Percentiles rank a stretch among this genome's conserved stretches.
phyloP scores from a whole-genome alignment of 352 stramenopile species.

The Pythium brassicae region DNA sequence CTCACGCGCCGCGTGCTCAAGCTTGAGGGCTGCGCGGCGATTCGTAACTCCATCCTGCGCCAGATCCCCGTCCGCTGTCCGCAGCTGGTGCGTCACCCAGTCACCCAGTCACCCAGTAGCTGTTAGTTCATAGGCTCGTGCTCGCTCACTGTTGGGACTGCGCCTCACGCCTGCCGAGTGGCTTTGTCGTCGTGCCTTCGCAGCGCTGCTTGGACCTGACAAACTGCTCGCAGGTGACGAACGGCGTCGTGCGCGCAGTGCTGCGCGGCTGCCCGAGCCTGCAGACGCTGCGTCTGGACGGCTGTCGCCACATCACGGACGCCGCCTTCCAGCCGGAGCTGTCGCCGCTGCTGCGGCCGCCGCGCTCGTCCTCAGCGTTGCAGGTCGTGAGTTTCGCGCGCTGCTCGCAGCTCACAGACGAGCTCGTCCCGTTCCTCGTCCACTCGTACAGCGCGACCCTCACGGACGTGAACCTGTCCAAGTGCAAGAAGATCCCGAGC shows the following conservation, averaged over 20 bases:
- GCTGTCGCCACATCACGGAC: slow-evolving; percentile 84
- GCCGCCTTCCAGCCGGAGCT: slow-evolving; percentile 83
- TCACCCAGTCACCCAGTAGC: no score
- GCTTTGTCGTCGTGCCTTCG: background rate
- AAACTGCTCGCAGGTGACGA: slow-evolving; percentile 85
- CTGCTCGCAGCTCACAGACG: slow-evolving; percentile 76
- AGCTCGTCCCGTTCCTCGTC: slow-evolving; percentile 75
- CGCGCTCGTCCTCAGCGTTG: slow-evolving; percentile 71
- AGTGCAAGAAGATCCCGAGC: slow-evolving; percentile 80
- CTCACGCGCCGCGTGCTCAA: slow-evolving; percentile 66
- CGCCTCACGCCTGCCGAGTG: no score
- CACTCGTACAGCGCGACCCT: slow-evolving; percentile 66
- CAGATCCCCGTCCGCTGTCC: slow-evolving; percentile 84
- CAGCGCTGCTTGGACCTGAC: slow-evolving; percentile 81
- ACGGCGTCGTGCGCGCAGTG: slow-evolving; percentile 76
- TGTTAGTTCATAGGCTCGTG: no score
- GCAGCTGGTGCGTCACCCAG: slow-evolving; percentile 43
- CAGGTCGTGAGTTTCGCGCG: slow-evolving; percentile 75
- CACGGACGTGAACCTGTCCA: slow-evolving; percentile 74
- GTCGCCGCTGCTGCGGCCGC: slow-evolving; percentile 56
- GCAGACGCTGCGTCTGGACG: slow-evolving; percentile 78
- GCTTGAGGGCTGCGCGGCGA: slow-evolving; percentile 65
- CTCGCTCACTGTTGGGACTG: no score
- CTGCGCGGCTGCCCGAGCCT: slow-evolving; percentile 73
- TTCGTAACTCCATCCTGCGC: slow-evolving; percentile 84